These are phyloP conservation scores for Pestalotiopsis sp. DNA, from an alignment of 2,329 filamentous ascomycete genomes.

Conservation along the genomic window DNA sequence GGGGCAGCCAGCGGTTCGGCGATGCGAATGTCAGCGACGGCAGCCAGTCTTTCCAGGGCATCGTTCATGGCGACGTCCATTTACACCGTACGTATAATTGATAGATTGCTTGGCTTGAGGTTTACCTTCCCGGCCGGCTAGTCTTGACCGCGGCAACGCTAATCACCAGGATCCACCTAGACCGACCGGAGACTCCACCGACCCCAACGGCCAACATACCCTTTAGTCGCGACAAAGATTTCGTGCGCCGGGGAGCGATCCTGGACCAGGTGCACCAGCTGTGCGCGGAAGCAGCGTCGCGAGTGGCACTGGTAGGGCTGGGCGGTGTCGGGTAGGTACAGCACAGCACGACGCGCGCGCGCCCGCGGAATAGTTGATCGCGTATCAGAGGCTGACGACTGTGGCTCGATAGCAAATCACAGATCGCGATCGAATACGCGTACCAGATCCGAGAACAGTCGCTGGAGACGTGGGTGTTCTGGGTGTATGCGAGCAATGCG, in stretches of 20 bases:
- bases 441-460: neutral
- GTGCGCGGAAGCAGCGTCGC: conserved; percentile 17
- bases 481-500: neutral
- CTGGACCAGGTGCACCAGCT: conserved; percentile 17
- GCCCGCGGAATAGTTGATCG: too few species aligned
- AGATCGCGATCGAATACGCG: conserved; percentile 18
- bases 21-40: too few species aligned
- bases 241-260: conserved; percentile 8
- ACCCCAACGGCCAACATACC: conserved; percentile 4
- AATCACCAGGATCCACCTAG: neutral
- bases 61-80: too few species aligned
- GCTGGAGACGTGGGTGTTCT: neutral
- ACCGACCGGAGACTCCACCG: conserved; percentile 8
- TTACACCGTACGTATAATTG: too few species aligned
- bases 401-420: conserved; percentile 16
- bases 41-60: too few species aligned
- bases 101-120: too few species aligned
- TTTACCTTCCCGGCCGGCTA: too few species aligned
- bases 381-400: neutral
- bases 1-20: too few species aligned
- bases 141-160: too few species aligned
- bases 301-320: conserved; percentile 19
- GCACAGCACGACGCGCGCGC: too few species aligned
- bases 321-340: conserved; percentile 18
- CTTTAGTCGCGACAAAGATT: conserved; percentile 13